Evolutionary conservation across 805 yeast genomes (phyloP).

Genomic region (Wickerhamomyces hampshirensis): DNA sequence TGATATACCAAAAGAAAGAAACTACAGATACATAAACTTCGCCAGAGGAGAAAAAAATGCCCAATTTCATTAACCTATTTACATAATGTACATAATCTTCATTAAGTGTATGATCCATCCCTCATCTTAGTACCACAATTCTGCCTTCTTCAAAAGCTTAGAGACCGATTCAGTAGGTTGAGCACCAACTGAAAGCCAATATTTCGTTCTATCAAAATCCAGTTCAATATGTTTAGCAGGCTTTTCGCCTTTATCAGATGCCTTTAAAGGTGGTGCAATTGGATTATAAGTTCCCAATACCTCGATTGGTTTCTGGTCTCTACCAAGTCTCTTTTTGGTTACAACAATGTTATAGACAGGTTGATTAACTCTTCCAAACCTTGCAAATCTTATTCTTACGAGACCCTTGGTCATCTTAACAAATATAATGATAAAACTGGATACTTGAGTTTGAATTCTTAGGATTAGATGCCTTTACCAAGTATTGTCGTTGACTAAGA

Average conservation of each 20-base stretch:
- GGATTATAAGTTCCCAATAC: constrained; percentile 95
- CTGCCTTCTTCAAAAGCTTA: constrained; percentile 71
- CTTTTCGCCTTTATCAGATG: constrained; percentile 46
- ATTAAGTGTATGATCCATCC: background rate
- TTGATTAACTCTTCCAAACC: constrained; percentile 84
- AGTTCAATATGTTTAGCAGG: constrained; percentile 76
- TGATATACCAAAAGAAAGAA: too few relatives aligned
- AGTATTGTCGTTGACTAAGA: background rate
- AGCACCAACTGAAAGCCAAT: constrained; percentile 98
- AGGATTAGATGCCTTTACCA: too few relatives aligned
- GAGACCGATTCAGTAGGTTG: constrained; percentile 84
- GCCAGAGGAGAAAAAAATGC: too few relatives aligned
- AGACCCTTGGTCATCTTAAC: constrained; percentile 54
- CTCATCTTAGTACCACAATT: constrained; percentile 37
- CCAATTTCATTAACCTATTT: background rate
- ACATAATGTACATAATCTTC: background rate
- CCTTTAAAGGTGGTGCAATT: constrained; percentile 63
- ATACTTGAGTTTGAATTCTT: too few relatives aligned
- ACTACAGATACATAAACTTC: too few relatives aligned
- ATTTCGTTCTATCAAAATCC: constrained; percentile 85
- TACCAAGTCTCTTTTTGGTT: constrained; percentile 66
- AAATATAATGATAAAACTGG: too few relatives aligned
- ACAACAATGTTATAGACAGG: constrained; percentile 94
- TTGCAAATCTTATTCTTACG: constrained; percentile 83
- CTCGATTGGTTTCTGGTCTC: constrained; percentile 86